These are phyloP conservation scores for Aspergillus latus DNA, from an alignment of 2,329 filamentous ascomycete genomes.

Conservation along the genomic window DNA sequence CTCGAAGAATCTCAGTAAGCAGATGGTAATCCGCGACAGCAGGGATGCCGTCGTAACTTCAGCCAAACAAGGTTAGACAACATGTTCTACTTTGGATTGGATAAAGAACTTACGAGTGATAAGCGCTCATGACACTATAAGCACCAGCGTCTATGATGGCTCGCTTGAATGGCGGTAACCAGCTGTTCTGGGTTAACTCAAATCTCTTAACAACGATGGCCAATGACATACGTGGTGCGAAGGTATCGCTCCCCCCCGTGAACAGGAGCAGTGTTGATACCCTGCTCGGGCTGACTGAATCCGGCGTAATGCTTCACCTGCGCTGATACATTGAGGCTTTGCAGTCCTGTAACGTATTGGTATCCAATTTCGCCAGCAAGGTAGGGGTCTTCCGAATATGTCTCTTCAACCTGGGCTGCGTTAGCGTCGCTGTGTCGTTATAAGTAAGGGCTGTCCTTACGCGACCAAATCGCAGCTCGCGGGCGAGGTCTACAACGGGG, in stretches of 20 bases:
- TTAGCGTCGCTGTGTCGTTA: background rate
- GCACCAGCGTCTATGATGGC: conserved; percentile 70
- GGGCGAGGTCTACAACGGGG: conserved; percentile 68
- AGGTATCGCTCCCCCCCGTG: conserved; percentile 58
- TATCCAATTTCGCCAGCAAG: conserved; percentile 69
- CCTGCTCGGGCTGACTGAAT: conserved; percentile 68
- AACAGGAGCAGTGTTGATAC: conserved; percentile 65
- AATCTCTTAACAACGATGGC: background rate
- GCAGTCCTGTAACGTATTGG: conserved; percentile 60
- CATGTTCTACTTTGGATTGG: background rate
- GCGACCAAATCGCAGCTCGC: conserved; percentile 69
- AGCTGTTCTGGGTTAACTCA: conserved; percentile 22
- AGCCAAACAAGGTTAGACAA: background rate
- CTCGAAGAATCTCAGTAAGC: conserved; percentile 66
- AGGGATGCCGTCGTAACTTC: conserved; percentile 68
- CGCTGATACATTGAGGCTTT: conserved; percentile 64
- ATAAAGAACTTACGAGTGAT: conserved; percentile 53
- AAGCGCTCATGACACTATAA: conserved; percentile 70
- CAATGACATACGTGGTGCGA: conserved; percentile 55
- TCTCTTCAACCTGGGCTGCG: conserved; percentile 60
- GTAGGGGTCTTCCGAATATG: conserved; percentile 67
- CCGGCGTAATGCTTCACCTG: conserved; percentile 76
- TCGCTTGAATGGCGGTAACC: conserved; percentile 63
- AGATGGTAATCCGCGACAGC: conserved; percentile 65
- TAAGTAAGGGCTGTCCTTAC: conserved; percentile 32